A percentile compares a stretch with the other conserved stretches of the same genome.
Evolutionary conservation across 2,329 filamentous ascomycete species (phyloP).

Genomic region (Phaeomoniella chlamydospora): DNA sequence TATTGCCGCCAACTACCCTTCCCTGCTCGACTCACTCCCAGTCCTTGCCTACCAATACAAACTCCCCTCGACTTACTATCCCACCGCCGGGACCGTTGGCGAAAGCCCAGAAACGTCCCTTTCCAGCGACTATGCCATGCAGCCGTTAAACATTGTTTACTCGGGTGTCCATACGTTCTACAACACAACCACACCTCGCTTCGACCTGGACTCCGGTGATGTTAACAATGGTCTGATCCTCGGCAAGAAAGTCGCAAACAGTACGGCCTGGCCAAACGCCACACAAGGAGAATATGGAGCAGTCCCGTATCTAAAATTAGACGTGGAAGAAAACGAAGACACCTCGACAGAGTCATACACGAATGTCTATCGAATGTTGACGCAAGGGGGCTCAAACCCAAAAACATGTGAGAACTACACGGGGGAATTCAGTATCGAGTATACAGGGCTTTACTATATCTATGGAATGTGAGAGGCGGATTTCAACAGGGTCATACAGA

Average conservation of each 20-base stretch:
- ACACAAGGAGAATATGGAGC: slow-evolving; percentile 41
- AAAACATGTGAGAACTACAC: slow-evolving; percentile 44
- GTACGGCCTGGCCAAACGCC: slow-evolving; percentile 45
- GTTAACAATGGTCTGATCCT: slow-evolving; percentile 23
- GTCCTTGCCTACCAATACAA: slow-evolving; percentile 54
- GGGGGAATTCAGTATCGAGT: not conserved
- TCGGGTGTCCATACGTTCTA: slow-evolving; percentile 75
- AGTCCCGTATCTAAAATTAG: slow-evolving; percentile 69
- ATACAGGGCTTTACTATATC: not conserved
- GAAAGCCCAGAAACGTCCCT: slow-evolving; percentile 12
- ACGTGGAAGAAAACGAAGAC: slow-evolving; percentile 29
- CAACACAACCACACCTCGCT: slow-evolving; percentile 56
- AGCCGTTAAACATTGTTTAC: slow-evolving; percentile 18
- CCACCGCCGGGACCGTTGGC: slow-evolving; percentile 9
- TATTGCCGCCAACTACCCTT: slow-evolving; percentile 54
- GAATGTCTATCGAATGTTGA: slow-evolving; percentile 72
- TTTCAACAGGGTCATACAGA: too few relatives aligned
- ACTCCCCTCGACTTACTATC: slow-evolving; percentile 22
- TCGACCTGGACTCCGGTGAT: slow-evolving; percentile 55
- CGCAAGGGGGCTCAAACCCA: slow-evolving; percentile 66
- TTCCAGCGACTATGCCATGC: not conserved
- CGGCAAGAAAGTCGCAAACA: slow-evolving; percentile 46
- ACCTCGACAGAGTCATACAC: slow-evolving; percentile 49
- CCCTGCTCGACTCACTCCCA: slow-evolving; percentile 50
- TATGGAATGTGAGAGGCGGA: not conserved